phyloP scores from a whole-genome alignment of 306 rosid species.

The Lupinus albus region DNA sequence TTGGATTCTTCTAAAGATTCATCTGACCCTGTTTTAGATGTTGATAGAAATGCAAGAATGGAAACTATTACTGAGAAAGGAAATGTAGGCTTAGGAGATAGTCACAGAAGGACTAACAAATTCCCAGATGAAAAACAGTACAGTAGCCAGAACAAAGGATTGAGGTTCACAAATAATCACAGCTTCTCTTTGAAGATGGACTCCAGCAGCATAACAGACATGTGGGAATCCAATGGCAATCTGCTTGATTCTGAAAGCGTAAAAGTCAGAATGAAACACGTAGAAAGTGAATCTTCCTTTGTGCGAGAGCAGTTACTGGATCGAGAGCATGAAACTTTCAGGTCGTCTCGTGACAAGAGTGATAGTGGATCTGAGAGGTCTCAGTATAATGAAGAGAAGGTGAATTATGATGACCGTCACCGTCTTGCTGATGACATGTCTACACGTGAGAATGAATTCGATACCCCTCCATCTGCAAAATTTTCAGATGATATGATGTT shows the following conservation, averaged over 20 bases:
- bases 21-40: constrained; percentile 38
- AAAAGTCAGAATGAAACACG: constrained; percentile 54
- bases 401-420: constrained; percentile 34
- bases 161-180: constrained; percentile 51
- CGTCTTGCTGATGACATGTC: constrained; percentile 43
- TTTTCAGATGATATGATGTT: constrained; percentile 71
- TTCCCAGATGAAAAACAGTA: constrained; percentile 45
- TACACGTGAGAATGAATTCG: constrained; percentile 49
- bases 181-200: constrained; percentile 58
- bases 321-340: constrained; percentile 44
- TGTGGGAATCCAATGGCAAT: constrained; percentile 58
- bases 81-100: constrained; percentile 41
- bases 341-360: constrained; percentile 48
- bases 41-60: constrained; percentile 41
- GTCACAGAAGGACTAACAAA: constrained; percentile 33
- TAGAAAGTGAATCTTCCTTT: constrained; percentile 62
- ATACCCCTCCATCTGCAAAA: constrained; percentile 55
- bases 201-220: constrained; percentile 46
- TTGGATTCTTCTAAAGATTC: constrained; percentile 46
- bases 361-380: constrained; percentile 44
- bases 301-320: constrained; percentile 56
- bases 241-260: constrained; percentile 57
- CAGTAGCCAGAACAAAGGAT: constrained; percentile 48
- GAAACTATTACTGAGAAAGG: constrained; percentile 42
- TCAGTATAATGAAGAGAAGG: constrained; percentile 40